These are phyloP conservation scores for Letharia lupina DNA, from an alignment of 495 filamentous ascomycete species.

Conservation along the genomic window DNA sequence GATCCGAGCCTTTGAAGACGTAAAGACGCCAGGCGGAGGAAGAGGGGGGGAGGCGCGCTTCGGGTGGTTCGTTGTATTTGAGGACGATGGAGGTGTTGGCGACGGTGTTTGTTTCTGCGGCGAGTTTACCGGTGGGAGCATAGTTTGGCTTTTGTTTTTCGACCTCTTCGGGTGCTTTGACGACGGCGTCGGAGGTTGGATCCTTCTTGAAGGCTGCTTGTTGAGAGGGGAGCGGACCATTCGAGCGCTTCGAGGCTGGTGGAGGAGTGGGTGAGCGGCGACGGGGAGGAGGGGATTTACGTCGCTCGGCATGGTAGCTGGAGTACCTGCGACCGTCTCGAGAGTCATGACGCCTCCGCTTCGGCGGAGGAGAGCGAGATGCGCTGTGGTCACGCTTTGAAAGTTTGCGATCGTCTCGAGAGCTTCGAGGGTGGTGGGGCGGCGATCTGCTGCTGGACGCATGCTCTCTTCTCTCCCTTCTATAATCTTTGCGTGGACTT, in stretches of 20 bases:
- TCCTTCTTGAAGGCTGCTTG: constrained; percentile 55
- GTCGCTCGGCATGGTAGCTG: neutral
- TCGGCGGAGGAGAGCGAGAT: constrained; percentile 18
- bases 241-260: constrained; percentile 29
- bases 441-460: constrained; percentile 22
- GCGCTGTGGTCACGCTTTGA: constrained; percentile 28
- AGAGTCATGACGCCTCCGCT: constrained; percentile 9
- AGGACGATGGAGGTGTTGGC: constrained; percentile 57
- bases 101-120: constrained; percentile 80
- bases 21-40: constrained; percentile 82
- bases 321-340: neutral
- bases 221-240: constrained; percentile 62
- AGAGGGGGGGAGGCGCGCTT: constrained; percentile 77
- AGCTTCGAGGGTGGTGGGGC: constrained; percentile 20
- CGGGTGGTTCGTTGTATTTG: constrained; percentile 93
- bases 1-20: constrained; percentile 77
- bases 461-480: neutral
- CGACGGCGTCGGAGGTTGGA: constrained; percentile 27
- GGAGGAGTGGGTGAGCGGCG: constrained; percentile 28
- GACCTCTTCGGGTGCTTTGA: constrained; percentile 33
- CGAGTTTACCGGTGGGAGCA: constrained; percentile 68
- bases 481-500: neutral
- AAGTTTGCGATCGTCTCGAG: constrained; percentile 26
- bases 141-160: constrained; percentile 89
- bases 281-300: constrained; percentile 32